Conservation (phyloP, 371 early-diverging fungal species). For the Mucor racemosus region DNA sequence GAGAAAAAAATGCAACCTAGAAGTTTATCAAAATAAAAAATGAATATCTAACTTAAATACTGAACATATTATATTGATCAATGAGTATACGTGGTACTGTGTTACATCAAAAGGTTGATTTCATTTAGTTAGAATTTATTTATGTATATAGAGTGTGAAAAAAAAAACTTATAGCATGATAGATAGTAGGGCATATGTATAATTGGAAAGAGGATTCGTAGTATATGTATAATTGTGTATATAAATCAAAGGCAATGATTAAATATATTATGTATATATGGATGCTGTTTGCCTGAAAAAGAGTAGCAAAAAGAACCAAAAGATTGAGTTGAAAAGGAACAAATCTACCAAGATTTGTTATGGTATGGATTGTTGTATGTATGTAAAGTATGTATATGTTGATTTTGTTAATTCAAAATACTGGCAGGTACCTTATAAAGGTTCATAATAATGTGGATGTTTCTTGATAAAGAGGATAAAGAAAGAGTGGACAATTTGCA, state of each 20-base stretch:
- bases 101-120: neutral
- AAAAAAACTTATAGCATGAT: neutral
- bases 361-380: neutral
- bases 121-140: neutral
- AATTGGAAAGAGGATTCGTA: neutral
- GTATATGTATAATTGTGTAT: too few relatives aligned
- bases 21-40: neutral
- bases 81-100: neutral
- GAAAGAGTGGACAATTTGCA: neutral
- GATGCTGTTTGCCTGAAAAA: neutral
- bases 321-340: neutral
- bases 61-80: neutral
- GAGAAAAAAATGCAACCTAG: slow-evolving; percentile 51
- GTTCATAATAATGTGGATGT: neutral
- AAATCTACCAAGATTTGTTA: neutral
- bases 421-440: neutral
- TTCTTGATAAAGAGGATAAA: neutral
- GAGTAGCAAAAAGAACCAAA: neutral
- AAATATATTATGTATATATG: neutral
- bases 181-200: neutral
- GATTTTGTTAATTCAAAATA: neutral
- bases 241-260: too few relatives aligned
- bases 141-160: neutral
- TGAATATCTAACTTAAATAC: neutral
- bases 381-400: neutral